Evolutionary conservation across 352 stramenopile genomes (phyloP), one percentile per base, ranked within the genome.

Genomic region (Hyaloperonospora brassicae): DNA sequence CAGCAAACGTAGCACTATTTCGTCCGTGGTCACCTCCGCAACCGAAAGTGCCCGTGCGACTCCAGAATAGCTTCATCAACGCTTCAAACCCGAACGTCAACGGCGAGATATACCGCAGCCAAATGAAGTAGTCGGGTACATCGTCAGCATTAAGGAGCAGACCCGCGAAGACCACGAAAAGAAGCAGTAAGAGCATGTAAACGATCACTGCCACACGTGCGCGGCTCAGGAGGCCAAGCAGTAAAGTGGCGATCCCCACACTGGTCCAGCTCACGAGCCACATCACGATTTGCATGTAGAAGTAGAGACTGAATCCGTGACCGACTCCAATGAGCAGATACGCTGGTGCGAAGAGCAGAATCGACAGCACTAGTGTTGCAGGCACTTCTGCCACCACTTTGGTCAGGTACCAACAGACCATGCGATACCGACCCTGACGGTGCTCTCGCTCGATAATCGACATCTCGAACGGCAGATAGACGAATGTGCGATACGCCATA

Each of bases 41-140:
- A 24, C 45, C 45, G 12, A 76, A 57, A 23, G 66, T 34, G 6
- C 0, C 56, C 23, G 72, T 66, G 4, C 54, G 63, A 12, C 50
- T 57, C 67, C 67, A 76, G 41, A 72, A 65, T 34, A 76, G 63
- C 51, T 76, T 76, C 67, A 72, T 76, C 39, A 72, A 4, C 0
- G 67, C 50, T 22, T 76, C 67, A 43, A 72, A 72, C 44, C 63
- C 60, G 31, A 62, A 72, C 39, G 72, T 79, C 3, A 82, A 45
- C 0, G 70, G 70, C 23, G 72, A 82, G n/a, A 79, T 71, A 57
- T 82, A 82, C 54, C 77, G 64, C 43, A 82, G 52, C 69, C 72
- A 82, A 64, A 73, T 76, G 52, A 82, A 53, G 54, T 77, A 82
- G 59, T 73, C 57, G 13, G 66, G 69, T 3, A 72, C 52, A 36